phyloP scores from a whole-genome alignment of 768 basidiomycete species.

The Sistotremastrum suecicum region DNA sequence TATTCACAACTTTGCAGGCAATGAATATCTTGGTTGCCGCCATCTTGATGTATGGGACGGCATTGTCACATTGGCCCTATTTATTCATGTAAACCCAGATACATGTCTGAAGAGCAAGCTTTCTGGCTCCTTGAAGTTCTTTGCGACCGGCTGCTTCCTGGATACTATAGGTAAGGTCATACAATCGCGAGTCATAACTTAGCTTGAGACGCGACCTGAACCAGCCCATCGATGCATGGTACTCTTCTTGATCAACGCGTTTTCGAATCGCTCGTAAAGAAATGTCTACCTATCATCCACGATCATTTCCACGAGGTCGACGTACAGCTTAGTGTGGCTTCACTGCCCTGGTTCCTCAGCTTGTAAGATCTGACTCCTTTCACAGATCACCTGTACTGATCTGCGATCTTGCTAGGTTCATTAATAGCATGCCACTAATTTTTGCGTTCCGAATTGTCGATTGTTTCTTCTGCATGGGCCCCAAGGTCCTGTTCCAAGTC shows the following conservation, averaged over 20 bases:
- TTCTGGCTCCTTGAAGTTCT: constrained; percentile 95
- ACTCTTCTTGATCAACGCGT: constrained; percentile 97
- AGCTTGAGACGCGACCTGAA: not conserved
- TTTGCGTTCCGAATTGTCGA: constrained; percentile 97
- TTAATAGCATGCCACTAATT: constrained; percentile 93
- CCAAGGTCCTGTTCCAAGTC: constrained; percentile 97
- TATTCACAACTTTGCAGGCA: constrained; percentile 33
- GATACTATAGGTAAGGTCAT: constrained; percentile 77
- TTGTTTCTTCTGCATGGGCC: constrained; percentile 98
- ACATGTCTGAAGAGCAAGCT: constrained; percentile 97
- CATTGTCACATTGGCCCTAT: not conserved
- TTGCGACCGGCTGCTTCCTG: constrained; percentile 87
- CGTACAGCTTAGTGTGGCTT: constrained; percentile 93
- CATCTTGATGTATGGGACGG: constrained; percentile 60
- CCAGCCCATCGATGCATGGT: constrained; percentile 94
- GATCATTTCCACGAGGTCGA: constrained; percentile 86
- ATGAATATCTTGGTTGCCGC: constrained; percentile 97
- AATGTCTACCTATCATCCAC: constrained; percentile 83
- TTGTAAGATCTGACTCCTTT: constrained; percentile 43
- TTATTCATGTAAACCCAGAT: constrained; percentile 35
- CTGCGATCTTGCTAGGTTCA: constrained; percentile 37
- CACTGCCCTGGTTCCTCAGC: constrained; percentile 96
- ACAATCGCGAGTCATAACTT: not conserved
- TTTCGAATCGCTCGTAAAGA: constrained; percentile 85
- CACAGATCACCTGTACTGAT: not conserved